phyloP scores from a whole-genome alignment of 2,329 filamentous ascomycete species.

The Zymoseptoria passerinii region DNA sequence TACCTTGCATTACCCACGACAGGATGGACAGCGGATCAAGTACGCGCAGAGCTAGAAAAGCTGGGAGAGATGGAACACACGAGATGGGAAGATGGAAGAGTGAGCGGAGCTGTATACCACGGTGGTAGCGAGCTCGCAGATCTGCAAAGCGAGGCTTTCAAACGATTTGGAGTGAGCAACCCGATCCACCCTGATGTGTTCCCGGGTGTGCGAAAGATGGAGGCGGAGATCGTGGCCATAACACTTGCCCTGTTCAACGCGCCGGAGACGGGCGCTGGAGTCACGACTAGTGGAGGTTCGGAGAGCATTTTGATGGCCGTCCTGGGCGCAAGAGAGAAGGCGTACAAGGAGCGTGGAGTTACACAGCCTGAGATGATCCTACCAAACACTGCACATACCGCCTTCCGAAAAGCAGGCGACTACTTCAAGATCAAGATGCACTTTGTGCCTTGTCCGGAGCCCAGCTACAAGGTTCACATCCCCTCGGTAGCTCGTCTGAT shows the following conservation, averaged over 20 bases:
- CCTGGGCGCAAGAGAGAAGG: conserved; percentile 82
- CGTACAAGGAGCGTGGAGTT: conserved; percentile 72
- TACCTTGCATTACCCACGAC: conserved; percentile 72
- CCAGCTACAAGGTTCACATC: conserved; percentile 75
- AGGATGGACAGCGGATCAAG: conserved; percentile 70
- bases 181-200: conserved; percentile 98
- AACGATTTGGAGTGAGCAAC: conserved; percentile 89
- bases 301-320: conserved; percentile 97
- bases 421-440: conserved; percentile 98
- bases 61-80: conserved; percentile 86
- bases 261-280: conserved; percentile 74
- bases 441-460: conserved; percentile 76
- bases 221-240: conserved; percentile 96
- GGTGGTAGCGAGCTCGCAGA: conserved; percentile 74
- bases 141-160: conserved; percentile 87
- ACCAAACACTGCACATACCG: conserved; percentile 87
- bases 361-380: conserved; percentile 97
- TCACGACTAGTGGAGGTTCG: conserved; percentile 85
- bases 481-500: conserved; percentile 71
- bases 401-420: conserved; percentile 86
- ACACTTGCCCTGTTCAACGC: conserved; percentile 72
- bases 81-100: conserved; percentile 89
- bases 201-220: conserved; percentile 97
- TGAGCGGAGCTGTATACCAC: conserved; percentile 93
- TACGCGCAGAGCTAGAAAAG: conserved; percentile 69